Evolutionary conservation across 768 basidiomycete species (phyloP), one percentile per base, ranked within the genome.

Genomic region (Arthromyces matolae): DNA sequence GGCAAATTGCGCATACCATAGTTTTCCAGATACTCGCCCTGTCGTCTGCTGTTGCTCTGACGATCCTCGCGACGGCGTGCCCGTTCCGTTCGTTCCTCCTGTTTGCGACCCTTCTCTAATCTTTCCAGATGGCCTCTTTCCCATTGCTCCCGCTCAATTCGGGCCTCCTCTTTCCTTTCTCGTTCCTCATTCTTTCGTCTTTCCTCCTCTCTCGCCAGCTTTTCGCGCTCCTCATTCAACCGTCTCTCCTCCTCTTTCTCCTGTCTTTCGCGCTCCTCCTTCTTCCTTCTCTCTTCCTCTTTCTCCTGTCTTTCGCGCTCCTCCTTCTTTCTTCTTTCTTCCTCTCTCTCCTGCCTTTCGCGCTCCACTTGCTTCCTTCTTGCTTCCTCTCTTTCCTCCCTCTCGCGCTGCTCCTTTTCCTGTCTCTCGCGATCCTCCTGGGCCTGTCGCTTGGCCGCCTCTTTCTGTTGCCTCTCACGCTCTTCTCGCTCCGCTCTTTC

Each of bases 101-200:
- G 2, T 19, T 40, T 9, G 13, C 46, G 46, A 29, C 22, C 37
- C 13, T 27, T 22, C n/a, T 47, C 29, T n/a, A 47, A n/a, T 12
- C 12, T 38, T 10, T 22, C 45, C 14, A 38, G 27, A 23, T 47
- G 37, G 9, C 24, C 28, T 16, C 25, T 28, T 28, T 38, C 37
- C 37, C 37, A 31, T 31, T n/a, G 27, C 2, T 47, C 45, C 27
- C 47, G 39, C 8, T 27, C 36, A 22, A 45, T 9, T 14, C 42
- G 40, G 24, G 27, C 33, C 34, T 52, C 34, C 51, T 32, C 45
- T 36, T 4, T 50, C 51, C 22, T 33, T 28, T 50, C 32, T 45
- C 5, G 29, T 31, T 29, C 34, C 36, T 22, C 43, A 33, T 25
- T 38, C 12, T 36, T 27, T 8, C 20, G 20, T 24, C 37, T 32